Conservation (phyloP, 306 rosid genomes). For the Senna tora region DNA sequence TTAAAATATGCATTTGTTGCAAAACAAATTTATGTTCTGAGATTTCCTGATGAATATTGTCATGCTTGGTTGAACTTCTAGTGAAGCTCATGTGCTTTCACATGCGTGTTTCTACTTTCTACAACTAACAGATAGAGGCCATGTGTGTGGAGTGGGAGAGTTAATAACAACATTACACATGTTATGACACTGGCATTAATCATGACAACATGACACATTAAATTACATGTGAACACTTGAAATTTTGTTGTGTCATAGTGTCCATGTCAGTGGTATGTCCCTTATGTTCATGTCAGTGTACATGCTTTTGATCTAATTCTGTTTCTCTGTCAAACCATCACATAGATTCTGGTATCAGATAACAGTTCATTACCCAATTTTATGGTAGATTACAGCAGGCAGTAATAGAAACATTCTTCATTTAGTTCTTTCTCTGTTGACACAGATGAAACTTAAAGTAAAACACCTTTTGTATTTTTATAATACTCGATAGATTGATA, state of each 20-base stretch:
- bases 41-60: neutral
- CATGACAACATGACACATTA: too few relatives aligned
- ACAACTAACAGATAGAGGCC: neutral
- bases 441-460: slow-evolving; percentile 1
- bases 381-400: neutral
- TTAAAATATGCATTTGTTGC: neutral
- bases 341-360: neutral
- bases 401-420: neutral
- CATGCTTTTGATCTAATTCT: slow-evolving; percentile 20
- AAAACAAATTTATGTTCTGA: neutral
- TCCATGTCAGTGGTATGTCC: too few relatives aligned
- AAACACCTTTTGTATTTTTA: neutral
- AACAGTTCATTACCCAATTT: slow-evolving; percentile 6
- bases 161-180: too few relatives aligned
- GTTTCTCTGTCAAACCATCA: neutral
- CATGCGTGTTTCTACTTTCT: neutral
- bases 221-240: too few relatives aligned
- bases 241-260: too few relatives aligned
- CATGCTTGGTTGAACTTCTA: neutral
- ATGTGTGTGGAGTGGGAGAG: neutral
- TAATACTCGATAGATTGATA: too few relatives aligned
- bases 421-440: slow-evolving; percentile 7
- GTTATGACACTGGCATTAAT: too few relatives aligned
- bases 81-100: neutral
- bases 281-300: too few relatives aligned